Base-by-base conservation (phyloP, 2,329 filamentous ascomycete genomes). In the Colletotrichum sp. region DNA sequence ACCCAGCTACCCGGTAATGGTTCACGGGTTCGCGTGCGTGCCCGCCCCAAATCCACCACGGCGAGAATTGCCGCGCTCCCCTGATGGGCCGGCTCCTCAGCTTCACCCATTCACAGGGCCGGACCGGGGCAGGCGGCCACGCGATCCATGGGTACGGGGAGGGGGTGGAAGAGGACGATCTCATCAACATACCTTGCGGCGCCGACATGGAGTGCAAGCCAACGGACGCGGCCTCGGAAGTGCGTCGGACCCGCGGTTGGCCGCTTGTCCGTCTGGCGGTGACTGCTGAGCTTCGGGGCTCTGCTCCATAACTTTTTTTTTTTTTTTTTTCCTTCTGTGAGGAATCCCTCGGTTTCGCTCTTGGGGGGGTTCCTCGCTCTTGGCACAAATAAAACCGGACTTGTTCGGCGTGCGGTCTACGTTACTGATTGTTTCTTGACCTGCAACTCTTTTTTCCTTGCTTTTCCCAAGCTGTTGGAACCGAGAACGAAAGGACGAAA, bases 201-300 rank as follows among this genome's bases (percentile, higher is more conserved):
- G 73, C 64, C 73, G 73, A 62, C 73, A 76, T 73, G 73, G 73
- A 73, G 73, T 76, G 70, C 73, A 76, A 63, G 73, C 73, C 70
- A 76, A 69, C 44, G 70, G 73, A 57, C 73, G 73, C 70, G 73
- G 70, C 52, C 73, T 76, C 73, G 73, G 73, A 65, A 76, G 70
- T 73, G 73, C 70, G 70, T 76, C 73, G 73, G 73, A 73, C 70
- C 57, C 64, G 73, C 55, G 64, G 57, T 73, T 76, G 22, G 73
- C 70, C 70, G 73, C 57, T 69, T 76, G 73, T 76, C 73, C 73
- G 73, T 76, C 73, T 69, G 64, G 44, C 39, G 73, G 70, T 63
- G 73, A 73, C 71, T 36, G 57, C 29, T 73, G 70, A 32, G 70
- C 64, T 73, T 76, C 73, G 63, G 73, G 73, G 64, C 73, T 76